These are phyloP conservation scores for Eucalyptus leucophloia DNA, from an alignment of 345 rosid genomes.

Conservation along the genomic window DNA sequence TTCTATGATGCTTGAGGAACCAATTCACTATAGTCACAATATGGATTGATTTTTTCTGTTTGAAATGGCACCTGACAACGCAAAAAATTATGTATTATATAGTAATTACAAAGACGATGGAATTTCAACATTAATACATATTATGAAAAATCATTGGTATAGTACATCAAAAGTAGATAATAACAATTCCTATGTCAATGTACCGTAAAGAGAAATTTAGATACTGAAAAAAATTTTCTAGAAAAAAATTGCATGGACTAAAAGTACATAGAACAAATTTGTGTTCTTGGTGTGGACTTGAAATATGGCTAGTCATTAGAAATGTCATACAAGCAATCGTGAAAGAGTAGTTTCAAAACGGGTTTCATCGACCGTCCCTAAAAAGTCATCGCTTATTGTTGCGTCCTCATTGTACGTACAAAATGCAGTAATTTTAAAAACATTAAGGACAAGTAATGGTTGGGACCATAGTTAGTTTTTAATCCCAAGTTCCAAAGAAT, in stretches of 20 bases:
- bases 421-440: not conserved
- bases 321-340: not conserved
- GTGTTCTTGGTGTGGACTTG: not conserved
- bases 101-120: not conserved
- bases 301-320: not conserved
- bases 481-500: not conserved
- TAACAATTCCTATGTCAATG: not conserved
- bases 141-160: not conserved
- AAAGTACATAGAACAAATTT: not conserved
- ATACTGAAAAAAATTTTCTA: not conserved
- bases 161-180: not conserved
- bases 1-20: not conserved
- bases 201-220: not conserved
- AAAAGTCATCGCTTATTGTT: not conserved
- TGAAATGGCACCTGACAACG: not conserved
- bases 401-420: not conserved
- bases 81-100: not conserved
- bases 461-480: not conserved
- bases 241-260: not conserved
- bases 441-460: not conserved
- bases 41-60: not conserved
- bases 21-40: not conserved
- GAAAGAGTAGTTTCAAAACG: not conserved
- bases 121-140: not conserved
- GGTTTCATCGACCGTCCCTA: not conserved